Conservation (phyloP, 1,284 basidiomycete genomes). For the Irpex lacteus region DNA sequence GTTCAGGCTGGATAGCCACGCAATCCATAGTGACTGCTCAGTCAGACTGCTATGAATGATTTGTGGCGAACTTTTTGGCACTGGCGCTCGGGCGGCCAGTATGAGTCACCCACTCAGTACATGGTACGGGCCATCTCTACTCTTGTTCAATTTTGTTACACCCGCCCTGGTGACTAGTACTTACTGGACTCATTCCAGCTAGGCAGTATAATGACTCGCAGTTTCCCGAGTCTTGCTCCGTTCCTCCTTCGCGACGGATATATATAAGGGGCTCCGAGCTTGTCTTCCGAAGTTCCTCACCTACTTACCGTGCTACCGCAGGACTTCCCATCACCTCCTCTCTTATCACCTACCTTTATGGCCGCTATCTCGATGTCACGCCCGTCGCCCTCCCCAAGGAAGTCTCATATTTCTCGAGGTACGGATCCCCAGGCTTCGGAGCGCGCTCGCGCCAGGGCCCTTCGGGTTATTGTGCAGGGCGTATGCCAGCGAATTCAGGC, state of each 20-base stretch:
- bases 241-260: neutral
- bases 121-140: neutral
- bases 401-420: neutral
- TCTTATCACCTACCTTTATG: neutral
- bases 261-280: neutral
- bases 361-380: neutral
- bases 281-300: neutral
- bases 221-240: neutral
- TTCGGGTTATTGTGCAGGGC: neutral
- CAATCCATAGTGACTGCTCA: neutral
- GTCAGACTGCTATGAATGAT: neutral
- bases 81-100: neutral
- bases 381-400: neutral
- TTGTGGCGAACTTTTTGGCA: neutral
- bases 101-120: neutral
- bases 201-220: neutral
- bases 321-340: neutral
- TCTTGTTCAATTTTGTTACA: neutral
- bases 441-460: neutral
- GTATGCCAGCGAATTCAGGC: neutral
- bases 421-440: neutral
- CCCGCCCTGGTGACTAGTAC: neutral
- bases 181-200: neutral
- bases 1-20: neutral
- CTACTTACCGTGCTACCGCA: neutral